Percentiles rank a stretch among this genome's conserved stretches.
phyloP scores from a whole-genome alignment of 768 basidiomycete species.

The Serendipita indica region DNA sequence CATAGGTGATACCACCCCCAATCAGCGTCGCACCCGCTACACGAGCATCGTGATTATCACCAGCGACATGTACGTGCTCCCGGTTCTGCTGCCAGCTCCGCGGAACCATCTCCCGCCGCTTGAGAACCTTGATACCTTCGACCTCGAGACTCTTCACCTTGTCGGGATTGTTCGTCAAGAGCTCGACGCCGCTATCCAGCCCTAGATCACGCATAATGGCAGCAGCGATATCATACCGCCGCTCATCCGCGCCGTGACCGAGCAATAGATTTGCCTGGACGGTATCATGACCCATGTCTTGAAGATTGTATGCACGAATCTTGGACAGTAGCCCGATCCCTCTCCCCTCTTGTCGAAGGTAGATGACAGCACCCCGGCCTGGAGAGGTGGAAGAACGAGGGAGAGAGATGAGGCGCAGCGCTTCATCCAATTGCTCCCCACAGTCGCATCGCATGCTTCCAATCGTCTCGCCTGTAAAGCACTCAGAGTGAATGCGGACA shows the following conservation, averaged over 20 bases:
- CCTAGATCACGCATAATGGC: conserved; percentile 83
- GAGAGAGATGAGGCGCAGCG: conserved; percentile 75
- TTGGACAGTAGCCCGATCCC: conserved; percentile 94
- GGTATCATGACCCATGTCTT: conserved; percentile 97
- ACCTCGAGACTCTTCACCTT: conserved; percentile 77
- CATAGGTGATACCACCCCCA: conserved; percentile 49
- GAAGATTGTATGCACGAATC: conserved; percentile 92
- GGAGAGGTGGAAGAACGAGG: conserved; percentile 46
- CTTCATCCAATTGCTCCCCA: conserved; percentile 95
- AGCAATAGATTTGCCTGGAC: conserved; percentile 93
- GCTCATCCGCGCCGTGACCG: conserved; percentile 86
- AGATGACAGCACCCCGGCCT: conserved; percentile 84
- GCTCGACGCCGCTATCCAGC: conserved; percentile 46
- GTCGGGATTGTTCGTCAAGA: conserved; percentile 96
- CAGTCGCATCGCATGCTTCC: conserved; percentile 99
- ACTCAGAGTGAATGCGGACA: conserved; percentile 94
- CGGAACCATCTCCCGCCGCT: conserved; percentile 91
- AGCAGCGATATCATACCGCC: conserved; percentile 81
- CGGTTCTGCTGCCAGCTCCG: conserved; percentile 56
- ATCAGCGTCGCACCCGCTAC: conserved; percentile 55
- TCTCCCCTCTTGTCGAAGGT: conserved; percentile 92
- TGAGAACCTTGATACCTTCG: conserved; percentile 67
- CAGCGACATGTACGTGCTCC: conserved; percentile 17
- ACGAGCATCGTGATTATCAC: conserved; percentile 16
- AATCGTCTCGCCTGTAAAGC: conserved; percentile 95